A percentile compares a stretch with the other conserved stretches of the same genome.
phyloP scores from a whole-genome alignment of 2,329 filamentous ascomycete species.

The Fusarium neocosmosporiellum region DNA sequence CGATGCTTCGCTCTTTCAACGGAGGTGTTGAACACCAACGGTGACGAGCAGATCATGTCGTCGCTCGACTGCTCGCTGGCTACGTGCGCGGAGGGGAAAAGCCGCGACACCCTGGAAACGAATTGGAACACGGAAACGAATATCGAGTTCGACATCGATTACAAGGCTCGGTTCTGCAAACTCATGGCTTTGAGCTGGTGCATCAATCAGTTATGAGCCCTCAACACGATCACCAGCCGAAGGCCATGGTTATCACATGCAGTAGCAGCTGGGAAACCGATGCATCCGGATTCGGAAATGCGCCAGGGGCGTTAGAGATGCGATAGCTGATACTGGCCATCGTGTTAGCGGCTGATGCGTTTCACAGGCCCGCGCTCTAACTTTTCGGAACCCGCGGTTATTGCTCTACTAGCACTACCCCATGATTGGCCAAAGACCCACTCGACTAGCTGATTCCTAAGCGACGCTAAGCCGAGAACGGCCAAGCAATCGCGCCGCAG shows the following conservation, averaged over 20 bases:
- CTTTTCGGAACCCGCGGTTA: background rate
- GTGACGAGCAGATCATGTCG: background rate
- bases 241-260: conserved; percentile 25
- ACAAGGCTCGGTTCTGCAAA: background rate
- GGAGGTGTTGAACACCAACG: background rate
- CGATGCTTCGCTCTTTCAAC: background rate
- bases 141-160: background rate
- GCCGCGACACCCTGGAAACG: background rate
- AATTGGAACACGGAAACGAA: background rate
- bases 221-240: background rate
- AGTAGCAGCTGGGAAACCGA: background rate
- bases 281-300: background rate
- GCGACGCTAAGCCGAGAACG: conserved; percentile 45
- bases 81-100: background rate
- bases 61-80: background rate
- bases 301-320: background rate
- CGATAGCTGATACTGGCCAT: background rate
- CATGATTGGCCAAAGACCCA: conserved; percentile 40
- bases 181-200: background rate
- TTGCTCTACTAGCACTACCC: conserved; percentile 4
- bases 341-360: conserved; percentile 11
- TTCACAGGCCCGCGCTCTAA: background rate
- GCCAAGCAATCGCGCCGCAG: conserved; percentile 39
- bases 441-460: conserved; percentile 31
- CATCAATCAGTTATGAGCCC: background rate